Percentiles rank a stretch among this genome's conserved stretches.
phyloP scores from a whole-genome alignment of 2,329 filamentous ascomycete species.

The Metarhizium rileyi region DNA sequence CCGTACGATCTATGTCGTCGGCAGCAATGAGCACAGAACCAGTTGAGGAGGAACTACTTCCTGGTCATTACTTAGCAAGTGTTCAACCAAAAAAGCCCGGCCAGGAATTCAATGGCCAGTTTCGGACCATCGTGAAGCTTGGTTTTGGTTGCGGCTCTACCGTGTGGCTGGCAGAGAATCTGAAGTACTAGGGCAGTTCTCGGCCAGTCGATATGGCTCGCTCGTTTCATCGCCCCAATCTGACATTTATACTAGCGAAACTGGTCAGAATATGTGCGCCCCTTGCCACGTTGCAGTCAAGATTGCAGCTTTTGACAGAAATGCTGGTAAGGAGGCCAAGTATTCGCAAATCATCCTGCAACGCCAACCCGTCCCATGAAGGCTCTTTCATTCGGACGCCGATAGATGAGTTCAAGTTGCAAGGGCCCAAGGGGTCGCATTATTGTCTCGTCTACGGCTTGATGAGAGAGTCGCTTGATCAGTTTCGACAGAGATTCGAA shows the following conservation, averaged over 20 bases:
- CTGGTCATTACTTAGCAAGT: slow-evolving; percentile 1
- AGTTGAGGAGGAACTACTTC: slow-evolving; percentile 12
- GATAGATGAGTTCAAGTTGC: neutral
- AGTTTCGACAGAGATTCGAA: neutral
- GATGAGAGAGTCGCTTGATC: neutral
- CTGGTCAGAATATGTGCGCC: neutral
- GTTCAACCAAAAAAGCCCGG: slow-evolving; percentile 3
- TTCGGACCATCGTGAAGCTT: slow-evolving; percentile 25
- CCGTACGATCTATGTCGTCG: neutral
- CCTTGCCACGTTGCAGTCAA: slow-evolving; percentile 5
- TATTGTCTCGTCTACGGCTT: neutral
- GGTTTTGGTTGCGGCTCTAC: slow-evolving; percentile 26
- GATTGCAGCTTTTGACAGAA: neutral
- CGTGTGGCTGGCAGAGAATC: slow-evolving; percentile 25
- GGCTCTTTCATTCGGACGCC: neutral
- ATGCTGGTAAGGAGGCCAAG: neutral
- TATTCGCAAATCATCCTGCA: neutral
- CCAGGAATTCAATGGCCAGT: slow-evolving; percentile 22
- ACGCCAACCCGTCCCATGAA: neutral
- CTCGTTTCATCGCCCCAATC: neutral
- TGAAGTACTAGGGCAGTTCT: slow-evolving; percentile 10
- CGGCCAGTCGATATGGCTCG: neutral
- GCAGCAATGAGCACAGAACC: neutral
- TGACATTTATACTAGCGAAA: neutral
- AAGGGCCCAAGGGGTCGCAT: neutral